A percentile compares a stretch with the other conserved stretches of the same genome.
Evolutionary conservation across 768 basidiomycete genomes (phyloP).

Genomic region (Boletus rufocinnamomeus): DNA sequence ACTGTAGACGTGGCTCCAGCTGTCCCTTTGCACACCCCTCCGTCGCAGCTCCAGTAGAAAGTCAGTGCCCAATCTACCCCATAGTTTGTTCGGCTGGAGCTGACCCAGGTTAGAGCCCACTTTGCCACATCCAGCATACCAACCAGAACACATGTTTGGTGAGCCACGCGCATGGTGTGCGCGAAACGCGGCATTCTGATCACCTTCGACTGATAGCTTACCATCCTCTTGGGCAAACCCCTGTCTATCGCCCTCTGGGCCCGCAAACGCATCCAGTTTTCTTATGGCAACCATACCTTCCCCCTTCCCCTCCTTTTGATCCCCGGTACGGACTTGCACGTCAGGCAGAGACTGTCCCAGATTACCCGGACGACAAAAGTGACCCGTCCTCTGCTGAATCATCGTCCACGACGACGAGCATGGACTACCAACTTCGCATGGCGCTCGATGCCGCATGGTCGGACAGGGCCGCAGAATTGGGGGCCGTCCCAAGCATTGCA

Average conservation of each 20-base stretch:
- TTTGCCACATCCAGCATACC: conserved; percentile 15
- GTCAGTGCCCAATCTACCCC: conserved; percentile 15
- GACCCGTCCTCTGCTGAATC: conserved; percentile 31
- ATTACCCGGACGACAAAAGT: conserved; percentile 29
- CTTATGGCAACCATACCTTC: conserved; percentile 36
- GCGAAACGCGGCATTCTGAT: conserved; percentile 4
- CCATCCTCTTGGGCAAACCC: conserved; percentile 16
- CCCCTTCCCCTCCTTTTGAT: conserved; percentile 19
- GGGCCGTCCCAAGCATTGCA: conserved; percentile 2
- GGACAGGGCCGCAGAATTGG: conserved; percentile 2
- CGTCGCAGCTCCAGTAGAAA: conserved; percentile 11
- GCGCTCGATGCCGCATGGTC: conserved; percentile 3
- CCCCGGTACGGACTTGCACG: conserved; percentile 12
- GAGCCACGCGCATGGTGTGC: conserved; percentile 5
- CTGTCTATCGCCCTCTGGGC: conserved; percentile 21
- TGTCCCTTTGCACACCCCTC: conserved; percentile 30
- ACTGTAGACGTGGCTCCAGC: conserved; percentile 29
- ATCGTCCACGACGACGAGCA: conserved; percentile 13
- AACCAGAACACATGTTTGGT: conserved; percentile 22
- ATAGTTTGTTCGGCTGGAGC: background rate
- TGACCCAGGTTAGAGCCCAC: conserved; percentile 18
- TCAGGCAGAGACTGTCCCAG: conserved; percentile 10
- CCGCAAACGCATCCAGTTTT: conserved; percentile 21
- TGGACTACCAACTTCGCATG: conserved; percentile 14
- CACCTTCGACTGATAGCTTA: conserved; percentile 19